These are phyloP conservation scores for Sungouiozyma ichnusensis DNA, from an alignment of 805 yeast species.

Conservation along the genomic window DNA sequence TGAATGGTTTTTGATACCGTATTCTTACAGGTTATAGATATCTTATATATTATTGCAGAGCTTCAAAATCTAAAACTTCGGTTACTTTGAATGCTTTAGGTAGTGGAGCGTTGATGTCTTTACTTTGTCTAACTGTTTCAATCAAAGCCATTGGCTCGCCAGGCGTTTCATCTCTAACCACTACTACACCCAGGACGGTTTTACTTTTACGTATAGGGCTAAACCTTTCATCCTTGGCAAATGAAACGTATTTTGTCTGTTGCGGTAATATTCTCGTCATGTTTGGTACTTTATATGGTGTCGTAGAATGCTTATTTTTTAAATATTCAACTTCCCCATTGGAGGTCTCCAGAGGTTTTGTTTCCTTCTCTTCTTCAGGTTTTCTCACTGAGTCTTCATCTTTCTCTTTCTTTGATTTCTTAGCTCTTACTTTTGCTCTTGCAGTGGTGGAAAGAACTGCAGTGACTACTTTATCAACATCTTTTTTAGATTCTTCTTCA, in stretches of 20 bases:
- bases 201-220: slow-evolving; percentile 71
- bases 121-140: slow-evolving; percentile 75
- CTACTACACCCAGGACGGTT: slow-evolving; percentile 61
- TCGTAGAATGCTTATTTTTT: slow-evolving; percentile 45
- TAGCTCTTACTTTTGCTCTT: slow-evolving; percentile 88
- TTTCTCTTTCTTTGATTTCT: slow-evolving; percentile 46
- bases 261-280: slow-evolving; percentile 83
- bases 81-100: slow-evolving; percentile 27
- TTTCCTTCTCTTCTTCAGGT: slow-evolving; percentile 23
- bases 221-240: slow-evolving; percentile 64
- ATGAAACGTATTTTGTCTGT: slow-evolving; percentile 75
- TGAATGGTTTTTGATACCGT: too few species aligned
- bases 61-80: slow-evolving; percentile 21
- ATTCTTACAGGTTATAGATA: too few species aligned
- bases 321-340: slow-evolving; percentile 23
- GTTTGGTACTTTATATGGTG: slow-evolving; percentile 63
- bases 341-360: slow-evolving; percentile 15
- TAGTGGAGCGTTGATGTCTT: slow-evolving; percentile 59
- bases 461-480: slow-evolving; percentile 79
- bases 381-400: slow-evolving; percentile 30
- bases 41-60: not conserved
- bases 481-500: slow-evolving; percentile 69
- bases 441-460: slow-evolving; percentile 93
- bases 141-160: slow-evolving; percentile 53
- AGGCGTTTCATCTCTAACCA: slow-evolving; percentile 55